Conservation (phyloP, 306 rosid species). For the Cicer chorassanicum region DNA sequence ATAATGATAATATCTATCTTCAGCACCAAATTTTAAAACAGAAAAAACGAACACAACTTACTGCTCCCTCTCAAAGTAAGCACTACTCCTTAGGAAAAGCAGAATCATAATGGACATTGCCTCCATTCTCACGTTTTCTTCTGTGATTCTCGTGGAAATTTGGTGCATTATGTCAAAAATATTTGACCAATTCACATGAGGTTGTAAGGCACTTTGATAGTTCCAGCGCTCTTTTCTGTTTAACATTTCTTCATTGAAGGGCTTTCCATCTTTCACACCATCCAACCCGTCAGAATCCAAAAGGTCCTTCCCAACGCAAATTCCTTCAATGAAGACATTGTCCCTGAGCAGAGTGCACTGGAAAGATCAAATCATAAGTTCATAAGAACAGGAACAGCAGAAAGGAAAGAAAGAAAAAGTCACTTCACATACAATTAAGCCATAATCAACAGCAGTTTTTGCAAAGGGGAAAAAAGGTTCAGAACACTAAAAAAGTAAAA, state of each 20-base stretch:
- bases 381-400: slow-evolving; percentile 64
- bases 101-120: slow-evolving; percentile 69
- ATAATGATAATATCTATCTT: slow-evolving; percentile 26
- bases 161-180: slow-evolving; percentile 68
- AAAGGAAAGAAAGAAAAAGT: slow-evolving; percentile 20
- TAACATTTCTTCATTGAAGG: slow-evolving; percentile 43
- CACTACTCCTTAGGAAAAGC: slow-evolving; percentile 62
- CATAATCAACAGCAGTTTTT: slow-evolving; percentile 31
- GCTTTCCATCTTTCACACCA: slow-evolving; percentile 48
- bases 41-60: slow-evolving; percentile 53
- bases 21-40: slow-evolving; percentile 36
- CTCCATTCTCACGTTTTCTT: slow-evolving; percentile 70
- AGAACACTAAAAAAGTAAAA: slow-evolving; percentile 9
- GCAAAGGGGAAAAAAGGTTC: not conserved
- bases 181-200: slow-evolving; percentile 65
- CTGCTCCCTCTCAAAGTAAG: slow-evolving; percentile 74
- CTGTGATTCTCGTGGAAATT: slow-evolving; percentile 60
- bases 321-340: slow-evolving; percentile 67
- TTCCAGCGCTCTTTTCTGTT: slow-evolving; percentile 52
- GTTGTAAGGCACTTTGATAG: slow-evolving; percentile 51
- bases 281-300: slow-evolving; percentile 52
- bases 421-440: slow-evolving; percentile 29
- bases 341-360: slow-evolving; percentile 99
- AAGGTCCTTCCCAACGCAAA: slow-evolving; percentile 50
- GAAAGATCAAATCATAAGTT: slow-evolving; percentile 96